phyloP scores from a whole-genome alignment of 371 early-diverging fungal genomes.

The Syncephalastrum racemosum region DNA sequence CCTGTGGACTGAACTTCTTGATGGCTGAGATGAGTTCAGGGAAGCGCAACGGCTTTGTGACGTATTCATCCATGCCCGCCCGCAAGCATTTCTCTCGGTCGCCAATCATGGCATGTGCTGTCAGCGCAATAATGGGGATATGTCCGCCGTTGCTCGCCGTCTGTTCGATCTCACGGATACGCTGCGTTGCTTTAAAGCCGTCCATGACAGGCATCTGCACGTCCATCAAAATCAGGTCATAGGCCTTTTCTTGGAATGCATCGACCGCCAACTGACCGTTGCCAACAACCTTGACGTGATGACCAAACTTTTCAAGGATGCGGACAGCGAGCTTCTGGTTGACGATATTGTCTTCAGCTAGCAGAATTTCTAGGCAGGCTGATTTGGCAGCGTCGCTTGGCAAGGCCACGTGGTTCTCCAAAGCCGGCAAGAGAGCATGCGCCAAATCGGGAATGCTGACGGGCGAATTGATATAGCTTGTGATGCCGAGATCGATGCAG shows the following conservation, averaged over 20 bases:
- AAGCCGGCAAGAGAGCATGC: constrained; percentile 63
- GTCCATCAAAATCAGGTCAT: constrained; percentile 78
- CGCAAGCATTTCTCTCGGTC: constrained; percentile 71
- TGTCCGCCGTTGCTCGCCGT: constrained; percentile 47
- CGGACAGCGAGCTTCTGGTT: constrained; percentile 77
- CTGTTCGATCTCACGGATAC: constrained; percentile 62
- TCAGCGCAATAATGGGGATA: constrained; percentile 73
- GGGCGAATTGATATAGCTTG: constrained; percentile 64
- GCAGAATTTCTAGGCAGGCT: constrained; percentile 61
- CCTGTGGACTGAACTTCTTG: constrained; percentile 42
- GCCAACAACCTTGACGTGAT: constrained; percentile 66
- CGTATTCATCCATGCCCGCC: constrained; percentile 73
- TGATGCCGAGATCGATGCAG: constrained; percentile 66
- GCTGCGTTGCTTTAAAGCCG: constrained; percentile 70
- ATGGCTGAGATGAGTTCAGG: constrained; percentile 59
- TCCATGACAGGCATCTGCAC: constrained; percentile 79
- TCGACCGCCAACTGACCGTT: constrained; percentile 77
- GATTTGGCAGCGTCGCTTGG: constrained; percentile 52
- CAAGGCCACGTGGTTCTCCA: constrained; percentile 61
- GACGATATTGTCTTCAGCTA: constrained; percentile 82
- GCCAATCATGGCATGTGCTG: constrained; percentile 77
- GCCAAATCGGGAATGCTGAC: constrained; percentile 55
- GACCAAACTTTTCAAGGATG: constrained; percentile 71
- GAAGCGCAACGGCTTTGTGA: constrained; percentile 59
- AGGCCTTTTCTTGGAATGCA: constrained; percentile 54